Conservation (phyloP, 352 stramenopile species). For the Pythium dissotocum region DNA sequence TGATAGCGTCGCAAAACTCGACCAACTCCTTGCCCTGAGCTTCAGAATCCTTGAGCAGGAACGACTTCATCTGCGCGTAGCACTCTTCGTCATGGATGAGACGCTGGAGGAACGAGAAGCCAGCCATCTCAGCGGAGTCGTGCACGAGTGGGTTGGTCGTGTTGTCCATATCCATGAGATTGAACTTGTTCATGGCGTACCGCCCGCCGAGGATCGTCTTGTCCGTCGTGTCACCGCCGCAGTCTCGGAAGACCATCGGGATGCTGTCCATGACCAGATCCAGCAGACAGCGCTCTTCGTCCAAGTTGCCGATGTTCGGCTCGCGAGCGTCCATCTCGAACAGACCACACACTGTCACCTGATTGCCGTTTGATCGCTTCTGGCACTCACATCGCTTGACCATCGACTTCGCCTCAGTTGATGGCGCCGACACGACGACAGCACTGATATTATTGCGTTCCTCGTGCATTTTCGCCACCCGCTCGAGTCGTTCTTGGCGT, state of each 20-base stretch:
- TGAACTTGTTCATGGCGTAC: conserved; percentile 70
- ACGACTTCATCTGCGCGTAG: conserved; percentile 78
- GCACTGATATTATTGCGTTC: conserved; percentile 56
- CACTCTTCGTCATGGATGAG: conserved; percentile 89
- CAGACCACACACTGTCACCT: conserved; percentile 61
- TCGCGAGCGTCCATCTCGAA: conserved; percentile 80
- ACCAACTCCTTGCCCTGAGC: conserved; percentile 61
- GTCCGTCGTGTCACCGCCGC: conserved; percentile 80
- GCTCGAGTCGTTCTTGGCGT: conserved; percentile 65
- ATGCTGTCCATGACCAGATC: conserved; percentile 85
- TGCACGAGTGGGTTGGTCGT: conserved; percentile 48
- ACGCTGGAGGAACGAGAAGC: conserved; percentile 86
- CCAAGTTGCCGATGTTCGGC: conserved; percentile 72
- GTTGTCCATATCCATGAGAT: conserved; percentile 37
- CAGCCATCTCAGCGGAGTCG: conserved; percentile 60
- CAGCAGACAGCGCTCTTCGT: conserved; percentile 75
- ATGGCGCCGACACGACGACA: conserved; percentile 9
- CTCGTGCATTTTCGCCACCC: conserved; percentile 62
- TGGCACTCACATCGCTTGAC: conserved; percentile 36
- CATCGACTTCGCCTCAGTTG: conserved; percentile 10
- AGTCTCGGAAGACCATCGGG: conserved; percentile 86
- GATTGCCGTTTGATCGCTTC: conserved; percentile 21
- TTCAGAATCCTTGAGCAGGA: conserved; percentile 61
- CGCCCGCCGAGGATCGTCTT: conserved; percentile 83
- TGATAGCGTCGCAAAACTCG: conserved; percentile 83